Conservation (phyloP, 177 flowering plant genomes). For the Telopea speciosissima region DNA sequence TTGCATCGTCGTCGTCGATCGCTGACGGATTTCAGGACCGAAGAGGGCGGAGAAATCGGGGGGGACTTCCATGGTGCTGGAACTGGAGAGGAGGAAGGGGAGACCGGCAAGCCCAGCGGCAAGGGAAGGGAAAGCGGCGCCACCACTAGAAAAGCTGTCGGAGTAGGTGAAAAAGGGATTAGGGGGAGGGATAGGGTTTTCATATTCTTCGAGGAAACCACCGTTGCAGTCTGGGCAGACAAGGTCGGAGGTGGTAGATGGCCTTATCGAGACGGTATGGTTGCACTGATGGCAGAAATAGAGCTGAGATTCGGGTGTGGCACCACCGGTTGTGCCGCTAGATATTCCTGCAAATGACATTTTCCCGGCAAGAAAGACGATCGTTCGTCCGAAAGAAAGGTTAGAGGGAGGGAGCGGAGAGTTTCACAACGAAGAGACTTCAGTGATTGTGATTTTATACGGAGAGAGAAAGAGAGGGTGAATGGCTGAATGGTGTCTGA, state of each 20-base stretch:
- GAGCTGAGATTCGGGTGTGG: slow-evolving; percentile 10
- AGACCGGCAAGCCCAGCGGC: no score
- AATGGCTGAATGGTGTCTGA: no score
- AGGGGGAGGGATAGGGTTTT: slow-evolving; percentile 18
- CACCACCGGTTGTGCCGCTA: slow-evolving; percentile 16
- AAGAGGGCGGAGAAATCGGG: no score
- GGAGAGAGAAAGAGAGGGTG: background rate
- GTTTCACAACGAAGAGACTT: no score
- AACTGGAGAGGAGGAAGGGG: no score
- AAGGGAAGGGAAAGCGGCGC: no score
- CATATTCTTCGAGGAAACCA: slow-evolving; percentile 26
- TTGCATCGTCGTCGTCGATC: background rate
- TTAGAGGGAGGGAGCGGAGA: background rate
- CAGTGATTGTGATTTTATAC: no score
- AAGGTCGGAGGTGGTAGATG: slow-evolving; percentile 41
- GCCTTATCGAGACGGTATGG: slow-evolving; percentile 35
- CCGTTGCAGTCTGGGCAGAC: slow-evolving; percentile 26
- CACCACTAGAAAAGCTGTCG: background rate
- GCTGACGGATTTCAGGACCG: no score
- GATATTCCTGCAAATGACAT: slow-evolving; percentile 22
- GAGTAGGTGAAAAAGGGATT: slow-evolving; percentile 21
- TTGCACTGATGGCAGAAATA: slow-evolving; percentile 54
- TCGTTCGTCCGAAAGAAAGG: background rate
- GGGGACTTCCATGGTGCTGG: no score
- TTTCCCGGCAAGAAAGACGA: no score